Evolutionary conservation across 108 stramenopile species (phyloP).

Genomic region (Fragilaria radians): DNA sequence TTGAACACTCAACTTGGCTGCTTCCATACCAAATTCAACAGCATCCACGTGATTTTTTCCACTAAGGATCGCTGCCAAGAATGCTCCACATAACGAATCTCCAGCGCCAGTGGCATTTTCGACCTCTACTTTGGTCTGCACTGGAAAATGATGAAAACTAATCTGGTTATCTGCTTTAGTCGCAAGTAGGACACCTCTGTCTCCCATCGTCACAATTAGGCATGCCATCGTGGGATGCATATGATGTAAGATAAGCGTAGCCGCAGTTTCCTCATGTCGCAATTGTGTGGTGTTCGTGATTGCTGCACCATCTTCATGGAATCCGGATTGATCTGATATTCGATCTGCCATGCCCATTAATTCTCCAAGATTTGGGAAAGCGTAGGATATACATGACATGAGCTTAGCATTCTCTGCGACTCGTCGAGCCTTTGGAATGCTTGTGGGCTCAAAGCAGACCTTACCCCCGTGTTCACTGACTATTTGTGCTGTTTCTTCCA

Average conservation of each 20-base stretch:
- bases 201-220: constrained; percentile 44
- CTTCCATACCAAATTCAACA: constrained; percentile 41
- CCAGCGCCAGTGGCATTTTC: constrained; percentile 57
- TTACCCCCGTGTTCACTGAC: constrained; percentile 15
- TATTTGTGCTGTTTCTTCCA: constrained; percentile 30
- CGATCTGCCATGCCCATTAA: constrained; percentile 43
- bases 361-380: constrained; percentile 62
- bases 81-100: constrained; percentile 54
- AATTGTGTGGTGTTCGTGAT: not conserved
- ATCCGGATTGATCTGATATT: not conserved
- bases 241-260: constrained; percentile 20
- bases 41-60: constrained; percentile 28
- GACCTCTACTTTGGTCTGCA: constrained; percentile 13
- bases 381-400: constrained; percentile 25
- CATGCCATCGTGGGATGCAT: constrained; percentile 35
- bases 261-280: constrained; percentile 8
- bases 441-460: constrained; percentile 66
- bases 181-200: constrained; percentile 39
- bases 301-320: constrained; percentile 4
- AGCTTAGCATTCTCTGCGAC: constrained; percentile 21
- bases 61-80: constrained; percentile 45
- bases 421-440: constrained; percentile 42
- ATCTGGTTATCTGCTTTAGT: constrained; percentile 12
- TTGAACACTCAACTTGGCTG: constrained; percentile 38
- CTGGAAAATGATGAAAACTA: constrained; percentile 25